A percentile compares a stretch with the other conserved stretches of the same genome.
Evolutionary conservation across 73 alveolate species (phyloP).

Genomic region (Paramecium octaurelia): DNA sequence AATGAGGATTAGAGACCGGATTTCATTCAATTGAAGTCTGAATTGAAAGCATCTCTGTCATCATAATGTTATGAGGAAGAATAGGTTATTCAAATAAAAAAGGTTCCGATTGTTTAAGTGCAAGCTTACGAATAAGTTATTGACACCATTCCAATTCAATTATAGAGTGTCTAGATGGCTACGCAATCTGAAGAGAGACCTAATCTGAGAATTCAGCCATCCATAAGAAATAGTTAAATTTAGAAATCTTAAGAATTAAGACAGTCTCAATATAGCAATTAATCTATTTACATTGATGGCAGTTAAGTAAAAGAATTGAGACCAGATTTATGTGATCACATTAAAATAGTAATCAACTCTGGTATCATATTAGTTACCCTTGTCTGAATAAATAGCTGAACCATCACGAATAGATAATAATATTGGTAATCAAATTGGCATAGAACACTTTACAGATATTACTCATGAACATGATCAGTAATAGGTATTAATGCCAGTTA

Average conservation of each 20-base stretch:
- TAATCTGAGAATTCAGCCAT: neutral
- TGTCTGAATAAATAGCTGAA: neutral
- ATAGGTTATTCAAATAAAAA: neutral
- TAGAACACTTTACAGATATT: neutral
- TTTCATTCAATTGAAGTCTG: neutral
- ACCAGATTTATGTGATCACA: neutral
- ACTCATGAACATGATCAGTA: neutral
- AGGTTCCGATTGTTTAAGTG: neutral
- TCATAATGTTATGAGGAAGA: neutral
- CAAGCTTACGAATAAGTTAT: neutral
- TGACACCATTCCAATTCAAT: neutral
- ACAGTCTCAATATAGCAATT: neutral
- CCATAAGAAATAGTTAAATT: neutral
- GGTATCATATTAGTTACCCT: neutral
- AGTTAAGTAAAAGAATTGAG: neutral
- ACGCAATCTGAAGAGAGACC: neutral
- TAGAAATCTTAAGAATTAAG: neutral
- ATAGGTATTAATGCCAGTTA: neutral
- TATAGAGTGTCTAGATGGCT: neutral
- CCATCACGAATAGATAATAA: neutral
- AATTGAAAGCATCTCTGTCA: neutral
- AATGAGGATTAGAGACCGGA: constrained; percentile 47
- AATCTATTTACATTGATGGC: neutral
- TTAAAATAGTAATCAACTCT: neutral
- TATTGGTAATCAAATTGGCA: constrained; percentile 12